Evolutionary conservation across 2,329 filamentous ascomycete genomes (phyloP), one percentile per base, ranked within the genome.

Genomic region (Dendrostoma leiphaemia): DNA sequence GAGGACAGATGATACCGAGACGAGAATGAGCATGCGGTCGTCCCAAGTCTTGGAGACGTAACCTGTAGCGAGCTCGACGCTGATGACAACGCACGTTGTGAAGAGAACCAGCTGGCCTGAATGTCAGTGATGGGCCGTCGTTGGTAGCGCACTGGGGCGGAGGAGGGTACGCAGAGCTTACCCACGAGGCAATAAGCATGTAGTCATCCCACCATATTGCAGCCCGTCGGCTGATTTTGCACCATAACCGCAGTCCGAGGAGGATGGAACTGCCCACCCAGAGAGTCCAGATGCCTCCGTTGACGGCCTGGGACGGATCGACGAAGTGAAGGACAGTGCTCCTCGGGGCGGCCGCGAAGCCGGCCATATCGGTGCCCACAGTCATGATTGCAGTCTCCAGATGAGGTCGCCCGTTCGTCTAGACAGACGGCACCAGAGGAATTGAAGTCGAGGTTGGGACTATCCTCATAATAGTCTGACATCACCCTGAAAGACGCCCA

Each of bases 21-120:
- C 78, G 53, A 81, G 66, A 59, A 80, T 79, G 61, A 76, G 74
- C 77, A 80, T 80, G 50, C 71, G 73, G 58, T 78, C 74, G 54
- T 77, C 74, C 78, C 78, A 81, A 21, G 67, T 62, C 24, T 74
- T 62, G 1, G 67, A 62, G 8, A 78, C 73, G 57, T 80, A 80
- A 52, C 77, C 77, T 6, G 74, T 79, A n/a, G 71, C 74, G 55
- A 75, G 78, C 58, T 80, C 66, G 51, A 73, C 60, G 3, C 73
- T 63, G 53, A 80, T 79, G 17, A 80, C 61, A 45, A 63, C 71
- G 59, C 80, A 71, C 62, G 75, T 78, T 34, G 64, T 63, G 12
- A 75, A 63, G 3, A 78, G 67, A 7, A 80, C 62, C 9, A 67
- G 32, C 77, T 77, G 15, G 19, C 7, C 40, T 31, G 12, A 6